These are phyloP conservation scores for Colletotrichum musicola DNA, from an alignment of 2,329 filamentous ascomycete genomes.

Conservation along the genomic window DNA sequence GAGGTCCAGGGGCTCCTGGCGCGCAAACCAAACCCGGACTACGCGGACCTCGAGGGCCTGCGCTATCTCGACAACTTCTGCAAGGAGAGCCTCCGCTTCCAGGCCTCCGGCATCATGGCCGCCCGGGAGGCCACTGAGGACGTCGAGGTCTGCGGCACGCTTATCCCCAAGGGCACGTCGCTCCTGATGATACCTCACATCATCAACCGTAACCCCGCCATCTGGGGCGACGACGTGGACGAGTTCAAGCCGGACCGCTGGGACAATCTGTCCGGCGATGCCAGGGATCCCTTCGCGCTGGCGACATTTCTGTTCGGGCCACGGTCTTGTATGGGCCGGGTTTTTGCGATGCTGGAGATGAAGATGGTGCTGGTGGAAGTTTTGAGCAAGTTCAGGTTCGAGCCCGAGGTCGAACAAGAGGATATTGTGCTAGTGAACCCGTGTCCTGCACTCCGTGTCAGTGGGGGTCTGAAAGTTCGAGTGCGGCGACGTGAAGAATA, in stretches of 20 bases:
- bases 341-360: slow-evolving; percentile 52
- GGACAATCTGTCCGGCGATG: slow-evolving; percentile 44
- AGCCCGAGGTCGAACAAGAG: slow-evolving; percentile 41
- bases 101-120: slow-evolving; percentile 51
- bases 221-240: slow-evolving; percentile 54
- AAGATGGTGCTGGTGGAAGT: slow-evolving; percentile 52
- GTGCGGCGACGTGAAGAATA: background rate
- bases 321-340: slow-evolving; percentile 53
- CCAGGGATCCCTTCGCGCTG: slow-evolving; percentile 48
- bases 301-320: slow-evolving; percentile 53
- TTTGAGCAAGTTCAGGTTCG: slow-evolving; percentile 47
- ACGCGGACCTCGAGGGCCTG: slow-evolving; percentile 51
- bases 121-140: slow-evolving; percentile 49
- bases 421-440: slow-evolving; percentile 40
- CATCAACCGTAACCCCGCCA: slow-evolving; percentile 49
- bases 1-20: slow-evolving; percentile 56
- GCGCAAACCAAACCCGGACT: slow-evolving; percentile 53
- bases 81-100: slow-evolving; percentile 57
- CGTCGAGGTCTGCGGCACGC: slow-evolving; percentile 48
- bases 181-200: slow-evolving; percentile 52
- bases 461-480: slow-evolving; percentile 3
- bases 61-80: slow-evolving; percentile 57
- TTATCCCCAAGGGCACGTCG: slow-evolving; percentile 52
- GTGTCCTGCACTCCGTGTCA: slow-evolving; percentile 7
- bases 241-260: slow-evolving; percentile 54